phyloP scores from a whole-genome alignment of 257 asterid genomes.

The Primulina eburnea region DNA sequence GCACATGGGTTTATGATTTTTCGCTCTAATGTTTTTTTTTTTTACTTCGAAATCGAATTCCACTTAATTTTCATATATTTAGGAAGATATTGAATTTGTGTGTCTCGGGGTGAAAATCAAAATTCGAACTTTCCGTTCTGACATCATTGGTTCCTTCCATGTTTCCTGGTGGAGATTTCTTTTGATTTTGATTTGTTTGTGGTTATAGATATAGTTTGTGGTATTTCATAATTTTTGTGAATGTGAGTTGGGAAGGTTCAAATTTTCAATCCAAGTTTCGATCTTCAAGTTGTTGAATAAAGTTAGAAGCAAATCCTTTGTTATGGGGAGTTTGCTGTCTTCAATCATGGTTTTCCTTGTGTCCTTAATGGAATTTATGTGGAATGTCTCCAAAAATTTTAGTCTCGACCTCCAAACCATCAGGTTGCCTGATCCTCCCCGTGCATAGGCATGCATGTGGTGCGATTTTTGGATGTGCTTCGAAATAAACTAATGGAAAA shows the following conservation, averaged over 20 bases:
- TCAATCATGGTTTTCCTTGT: neutral
- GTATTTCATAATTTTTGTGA: neutral
- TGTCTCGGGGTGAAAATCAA: neutral
- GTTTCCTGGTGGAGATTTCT: neutral
- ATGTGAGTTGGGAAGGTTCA: neutral
- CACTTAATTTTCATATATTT: too few relatives aligned
- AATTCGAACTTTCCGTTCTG: too few relatives aligned
- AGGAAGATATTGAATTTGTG: neutral
- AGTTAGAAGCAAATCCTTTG: neutral
- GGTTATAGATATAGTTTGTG: too few relatives aligned
- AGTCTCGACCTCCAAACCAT: too few relatives aligned
- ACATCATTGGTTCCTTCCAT: too few relatives aligned
- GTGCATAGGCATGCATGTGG: constrained; percentile 2
- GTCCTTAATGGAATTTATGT: neutral
- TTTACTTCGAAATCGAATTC: too few relatives aligned
- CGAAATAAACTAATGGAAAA: neutral
- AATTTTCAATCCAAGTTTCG: too few relatives aligned
- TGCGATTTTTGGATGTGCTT: neutral
- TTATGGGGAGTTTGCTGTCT: neutral
- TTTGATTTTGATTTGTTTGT: too few relatives aligned
- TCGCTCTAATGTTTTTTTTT: too few relatives aligned
- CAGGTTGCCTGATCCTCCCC: neutral
- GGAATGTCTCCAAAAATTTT: too few relatives aligned
- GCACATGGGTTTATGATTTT: neutral
- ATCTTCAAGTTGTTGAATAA: too few relatives aligned